phyloP scores from a whole-genome alignment of 148 eudicot species.

The Rhododendron ferrugineum region DNA sequence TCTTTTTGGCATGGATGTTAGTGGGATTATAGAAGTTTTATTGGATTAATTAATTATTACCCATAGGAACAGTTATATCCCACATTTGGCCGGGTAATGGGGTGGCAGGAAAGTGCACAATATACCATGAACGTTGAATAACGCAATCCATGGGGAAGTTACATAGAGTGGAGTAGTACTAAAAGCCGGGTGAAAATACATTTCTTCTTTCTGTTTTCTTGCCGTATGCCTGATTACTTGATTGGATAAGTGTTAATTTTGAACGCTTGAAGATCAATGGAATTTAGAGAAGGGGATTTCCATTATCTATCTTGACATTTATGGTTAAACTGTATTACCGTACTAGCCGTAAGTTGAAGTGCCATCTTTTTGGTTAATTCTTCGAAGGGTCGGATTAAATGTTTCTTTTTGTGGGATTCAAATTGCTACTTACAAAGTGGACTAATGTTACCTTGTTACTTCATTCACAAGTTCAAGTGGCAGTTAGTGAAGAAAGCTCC shows the following conservation, averaged over 20 bases:
- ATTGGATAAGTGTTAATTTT: not conserved
- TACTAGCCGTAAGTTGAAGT: not conserved
- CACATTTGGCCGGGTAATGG: not conserved
- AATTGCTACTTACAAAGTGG: not conserved
- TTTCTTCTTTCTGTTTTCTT: not conserved
- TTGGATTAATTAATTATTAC: not conserved
- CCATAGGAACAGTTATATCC: not conserved
- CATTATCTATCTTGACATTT: not conserved
- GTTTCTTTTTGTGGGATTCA: not conserved
- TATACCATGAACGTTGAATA: not conserved
- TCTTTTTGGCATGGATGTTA: not conserved
- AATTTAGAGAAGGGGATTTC: not conserved
- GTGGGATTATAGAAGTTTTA: not conserved
- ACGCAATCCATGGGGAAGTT: not conserved
- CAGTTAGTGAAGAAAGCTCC: slow-evolving; percentile 84
- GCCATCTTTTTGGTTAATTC: not conserved
- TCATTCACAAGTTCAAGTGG: slow-evolving; percentile 80
- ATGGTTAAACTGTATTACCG: not conserved
- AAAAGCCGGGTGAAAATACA: not conserved
- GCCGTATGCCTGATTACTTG: not conserved
- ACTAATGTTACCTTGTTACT: slow-evolving; percentile 4
- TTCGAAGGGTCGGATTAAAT: not conserved
- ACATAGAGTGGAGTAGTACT: not conserved
- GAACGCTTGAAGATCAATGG: not conserved
- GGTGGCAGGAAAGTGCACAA: not conserved